Percentiles rank a stretch among this genome's conserved stretches.
Conservation (phyloP, 2,329 filamentous ascomycete species). For the Xylaria sp. region DNA sequence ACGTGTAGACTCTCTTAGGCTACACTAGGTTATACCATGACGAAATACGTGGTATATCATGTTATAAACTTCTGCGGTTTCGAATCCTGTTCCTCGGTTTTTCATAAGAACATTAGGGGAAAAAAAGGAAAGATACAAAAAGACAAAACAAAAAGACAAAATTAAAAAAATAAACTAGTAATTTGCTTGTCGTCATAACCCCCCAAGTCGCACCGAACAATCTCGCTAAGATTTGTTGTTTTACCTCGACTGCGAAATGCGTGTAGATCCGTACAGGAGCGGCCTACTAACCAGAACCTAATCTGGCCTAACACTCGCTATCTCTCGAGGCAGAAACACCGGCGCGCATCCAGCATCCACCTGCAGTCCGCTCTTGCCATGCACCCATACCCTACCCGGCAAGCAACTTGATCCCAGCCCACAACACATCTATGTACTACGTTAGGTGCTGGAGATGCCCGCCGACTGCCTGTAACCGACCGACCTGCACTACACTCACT, state of each 20-base stretch:
- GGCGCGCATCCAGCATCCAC: slow-evolving; percentile 24
- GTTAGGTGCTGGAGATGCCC: neutral
- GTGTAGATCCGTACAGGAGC: slow-evolving; percentile 1
- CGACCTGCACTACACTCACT: neutral
- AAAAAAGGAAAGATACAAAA: neutral
- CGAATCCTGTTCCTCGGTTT: too few relatives aligned
- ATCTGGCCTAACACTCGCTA: slow-evolving; percentile 17
- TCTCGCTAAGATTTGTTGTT: slow-evolving; percentile 7
- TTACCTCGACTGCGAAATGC: neutral
- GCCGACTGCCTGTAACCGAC: neutral
- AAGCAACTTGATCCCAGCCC: too few relatives aligned
- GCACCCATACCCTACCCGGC: too few relatives aligned
- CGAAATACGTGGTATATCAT: neutral
- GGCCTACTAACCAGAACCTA: neutral
- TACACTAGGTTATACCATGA: neutral
- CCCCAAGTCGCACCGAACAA: neutral
- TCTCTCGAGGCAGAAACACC: slow-evolving; percentile 20
- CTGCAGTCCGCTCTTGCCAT: too few relatives aligned
- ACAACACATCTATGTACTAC: too few relatives aligned
- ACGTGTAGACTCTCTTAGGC: neutral
- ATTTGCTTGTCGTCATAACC: neutral
- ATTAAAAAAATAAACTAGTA: too few relatives aligned
- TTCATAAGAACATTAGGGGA: neutral
- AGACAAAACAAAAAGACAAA: neutral
- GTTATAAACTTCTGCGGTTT: neutral